phyloP scores from a whole-genome alignment of 2,329 filamentous ascomycete genomes.

The Aaosphaeria arxii region DNA sequence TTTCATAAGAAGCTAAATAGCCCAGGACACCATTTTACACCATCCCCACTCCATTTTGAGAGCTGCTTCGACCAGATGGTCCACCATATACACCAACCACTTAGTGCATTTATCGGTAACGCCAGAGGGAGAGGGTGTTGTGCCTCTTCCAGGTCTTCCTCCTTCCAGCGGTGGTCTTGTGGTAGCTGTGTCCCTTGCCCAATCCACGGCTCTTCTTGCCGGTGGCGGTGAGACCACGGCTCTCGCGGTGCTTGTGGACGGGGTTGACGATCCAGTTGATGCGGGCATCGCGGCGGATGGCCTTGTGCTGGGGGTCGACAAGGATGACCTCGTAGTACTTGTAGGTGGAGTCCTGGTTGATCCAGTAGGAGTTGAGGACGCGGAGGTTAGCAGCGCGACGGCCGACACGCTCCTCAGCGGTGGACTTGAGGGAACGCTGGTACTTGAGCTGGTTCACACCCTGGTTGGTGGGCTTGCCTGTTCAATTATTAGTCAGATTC shows the following conservation, averaged over 20 bases:
- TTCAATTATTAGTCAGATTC: conserved; percentile 18
- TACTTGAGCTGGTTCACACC: conserved; percentile 99
- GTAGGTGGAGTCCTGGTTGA: conserved; percentile 99
- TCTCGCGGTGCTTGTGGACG: conserved; percentile 99
- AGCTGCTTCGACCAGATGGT: conserved; percentile 28
- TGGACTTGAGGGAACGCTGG: conserved; percentile 97
- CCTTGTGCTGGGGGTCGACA: conserved; percentile 99
- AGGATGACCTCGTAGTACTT: conserved; percentile 99
- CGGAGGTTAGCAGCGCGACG: conserved; percentile 98
- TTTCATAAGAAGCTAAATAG: conserved; percentile 24
- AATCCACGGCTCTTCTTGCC: conserved; percentile 99
- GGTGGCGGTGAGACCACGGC: conserved; percentile 92
- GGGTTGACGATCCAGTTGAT: conserved; percentile 99
- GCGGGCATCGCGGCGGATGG: conserved; percentile 96
- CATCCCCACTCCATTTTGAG: conserved; percentile 31
- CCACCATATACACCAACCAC: conserved; percentile 23
- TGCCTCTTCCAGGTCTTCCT: conserved; percentile 99
- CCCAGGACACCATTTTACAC: conserved; percentile 32
- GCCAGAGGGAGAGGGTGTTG: conserved; percentile 99
- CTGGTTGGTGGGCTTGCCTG: conserved; percentile 99
- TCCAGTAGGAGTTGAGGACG: conserved; percentile 99
- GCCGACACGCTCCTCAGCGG: conserved; percentile 99
- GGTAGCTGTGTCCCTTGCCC: conserved; percentile 98
- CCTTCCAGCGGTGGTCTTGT: conserved; percentile 94
- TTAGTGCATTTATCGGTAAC: conserved; percentile 72